Evolutionary conservation across 768 basidiomycete species (phyloP).

Genomic region (Termitomyces sp.): DNA sequence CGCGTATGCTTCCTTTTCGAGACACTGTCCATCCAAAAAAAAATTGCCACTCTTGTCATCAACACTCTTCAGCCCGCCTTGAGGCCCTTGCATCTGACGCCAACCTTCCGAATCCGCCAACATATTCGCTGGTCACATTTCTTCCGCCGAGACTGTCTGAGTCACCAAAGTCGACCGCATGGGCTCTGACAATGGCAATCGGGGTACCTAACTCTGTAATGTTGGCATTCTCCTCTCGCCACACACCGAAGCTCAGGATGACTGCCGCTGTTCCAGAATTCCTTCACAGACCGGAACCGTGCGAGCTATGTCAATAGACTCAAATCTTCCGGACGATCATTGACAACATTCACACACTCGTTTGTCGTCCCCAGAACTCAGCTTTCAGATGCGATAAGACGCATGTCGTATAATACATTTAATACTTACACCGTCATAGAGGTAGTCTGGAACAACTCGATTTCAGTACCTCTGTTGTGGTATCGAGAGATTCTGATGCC

Average conservation of each 20-base stretch:
- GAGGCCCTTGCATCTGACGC: not conserved
- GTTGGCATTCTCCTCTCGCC: not conserved
- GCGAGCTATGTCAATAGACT: not conserved
- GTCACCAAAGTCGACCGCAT: not conserved
- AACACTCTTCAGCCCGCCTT: not conserved
- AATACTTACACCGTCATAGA: not conserved
- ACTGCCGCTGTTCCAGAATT: not conserved
- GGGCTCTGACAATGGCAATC: not conserved
- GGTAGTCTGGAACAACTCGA: not conserved
- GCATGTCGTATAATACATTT: not conserved
- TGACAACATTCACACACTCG: not conserved
- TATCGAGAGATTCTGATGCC: not conserved
- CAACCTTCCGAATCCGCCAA: not conserved
- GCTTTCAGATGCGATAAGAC: not conserved
- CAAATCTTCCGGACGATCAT: not conserved
- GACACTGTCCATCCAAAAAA: not conserved
- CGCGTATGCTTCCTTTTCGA: slow-evolving; percentile 4
- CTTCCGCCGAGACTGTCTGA: not conserved
- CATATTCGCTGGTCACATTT: not conserved
- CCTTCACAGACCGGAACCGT: not conserved
- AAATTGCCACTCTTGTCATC: not conserved
- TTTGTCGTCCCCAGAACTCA: no score
- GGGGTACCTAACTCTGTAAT: not conserved
- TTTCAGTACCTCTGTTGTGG: not conserved
- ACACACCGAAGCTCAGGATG: not conserved